Evolutionary conservation across 148 eudicot species (phyloP).

Genomic region (Polygonum aviculare): DNA sequence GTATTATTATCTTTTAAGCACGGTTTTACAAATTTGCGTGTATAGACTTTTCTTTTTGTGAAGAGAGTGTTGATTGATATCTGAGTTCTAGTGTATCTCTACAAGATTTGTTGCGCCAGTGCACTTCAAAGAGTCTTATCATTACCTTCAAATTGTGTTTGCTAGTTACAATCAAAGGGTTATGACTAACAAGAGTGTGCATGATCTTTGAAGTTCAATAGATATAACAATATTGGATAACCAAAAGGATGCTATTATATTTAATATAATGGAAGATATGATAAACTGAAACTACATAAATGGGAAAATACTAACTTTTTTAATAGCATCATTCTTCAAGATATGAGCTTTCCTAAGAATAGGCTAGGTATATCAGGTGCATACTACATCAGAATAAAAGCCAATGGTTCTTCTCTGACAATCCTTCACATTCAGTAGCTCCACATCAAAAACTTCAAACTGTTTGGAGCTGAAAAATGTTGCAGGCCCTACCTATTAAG

Average conservation of each 20-base stretch:
- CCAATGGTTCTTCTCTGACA: constrained; percentile 86
- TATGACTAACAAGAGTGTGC: background rate
- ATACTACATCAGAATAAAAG: constrained; percentile 85
- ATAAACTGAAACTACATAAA: no score
- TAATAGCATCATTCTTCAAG: no score
- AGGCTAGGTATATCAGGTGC: constrained; percentile 27
- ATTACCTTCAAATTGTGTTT: background rate
- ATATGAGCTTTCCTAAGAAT: background rate
- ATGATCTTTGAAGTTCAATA: no score
- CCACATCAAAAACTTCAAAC: constrained; percentile 89
- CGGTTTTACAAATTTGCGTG: background rate
- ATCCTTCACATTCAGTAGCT: constrained; percentile 62
- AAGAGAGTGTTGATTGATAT: background rate
- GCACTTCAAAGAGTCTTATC: no score
- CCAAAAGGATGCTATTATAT: no score
- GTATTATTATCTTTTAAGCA: background rate
- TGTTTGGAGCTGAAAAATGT: constrained; percentile 93
- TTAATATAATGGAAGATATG: no score
- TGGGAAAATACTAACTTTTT: no score
- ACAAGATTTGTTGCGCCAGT: background rate
- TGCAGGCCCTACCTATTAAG: constrained; percentile 82
- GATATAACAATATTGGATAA: no score
- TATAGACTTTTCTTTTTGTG: background rate
- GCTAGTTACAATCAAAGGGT: no score
- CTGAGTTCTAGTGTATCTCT: background rate